Percentiles rank a stretch among this genome's conserved stretches.
Conservation (phyloP, 2,329 filamentous ascomycete species). For the Monosporascus sp. region DNA sequence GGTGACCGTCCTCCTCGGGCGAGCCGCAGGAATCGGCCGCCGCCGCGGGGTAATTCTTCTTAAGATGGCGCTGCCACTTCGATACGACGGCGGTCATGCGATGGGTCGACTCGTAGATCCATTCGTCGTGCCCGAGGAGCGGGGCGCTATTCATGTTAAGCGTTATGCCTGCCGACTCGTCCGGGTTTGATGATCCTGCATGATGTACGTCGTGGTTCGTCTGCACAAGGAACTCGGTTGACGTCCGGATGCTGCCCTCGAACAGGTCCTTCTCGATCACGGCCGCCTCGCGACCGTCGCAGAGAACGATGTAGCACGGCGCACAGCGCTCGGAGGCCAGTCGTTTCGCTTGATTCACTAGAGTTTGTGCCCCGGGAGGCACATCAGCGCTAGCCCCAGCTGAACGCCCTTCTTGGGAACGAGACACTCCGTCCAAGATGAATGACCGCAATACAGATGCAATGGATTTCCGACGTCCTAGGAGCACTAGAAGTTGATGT, state of each 20-base stretch:
- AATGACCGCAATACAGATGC: conserved; percentile 41
- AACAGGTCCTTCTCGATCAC: conserved; percentile 52
- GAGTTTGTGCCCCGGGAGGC: neutral
- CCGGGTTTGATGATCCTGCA: neutral
- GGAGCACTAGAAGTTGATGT: conserved; percentile 47
- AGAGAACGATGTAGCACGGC: conserved; percentile 53
- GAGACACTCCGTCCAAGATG: conserved; percentile 8
- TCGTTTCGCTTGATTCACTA: conserved; percentile 6
- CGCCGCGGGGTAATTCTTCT: too few relatives aligned
- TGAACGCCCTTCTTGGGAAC: neutral
- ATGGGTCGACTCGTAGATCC: too few relatives aligned
- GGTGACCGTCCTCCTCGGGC: too few relatives aligned
- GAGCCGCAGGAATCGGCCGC: too few relatives aligned
- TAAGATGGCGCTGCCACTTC: too few relatives aligned
- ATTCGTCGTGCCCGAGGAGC: too few relatives aligned
- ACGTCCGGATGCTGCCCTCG: conserved; percentile 38
- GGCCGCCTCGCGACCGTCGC: conserved; percentile 40
- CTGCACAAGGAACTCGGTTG: conserved; percentile 45
- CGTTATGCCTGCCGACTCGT: neutral
- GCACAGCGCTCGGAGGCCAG: conserved; percentile 39
- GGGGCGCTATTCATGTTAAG: neutral
- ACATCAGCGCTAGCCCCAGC: conserved; percentile 1
- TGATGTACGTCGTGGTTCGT: conserved; percentile 49
- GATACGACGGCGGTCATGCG: too few relatives aligned
- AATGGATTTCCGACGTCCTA: conserved; percentile 49